phyloP scores from a whole-genome alignment of 2,329 filamentous ascomycete genomes.

The Sarocladium kiliense region DNA sequence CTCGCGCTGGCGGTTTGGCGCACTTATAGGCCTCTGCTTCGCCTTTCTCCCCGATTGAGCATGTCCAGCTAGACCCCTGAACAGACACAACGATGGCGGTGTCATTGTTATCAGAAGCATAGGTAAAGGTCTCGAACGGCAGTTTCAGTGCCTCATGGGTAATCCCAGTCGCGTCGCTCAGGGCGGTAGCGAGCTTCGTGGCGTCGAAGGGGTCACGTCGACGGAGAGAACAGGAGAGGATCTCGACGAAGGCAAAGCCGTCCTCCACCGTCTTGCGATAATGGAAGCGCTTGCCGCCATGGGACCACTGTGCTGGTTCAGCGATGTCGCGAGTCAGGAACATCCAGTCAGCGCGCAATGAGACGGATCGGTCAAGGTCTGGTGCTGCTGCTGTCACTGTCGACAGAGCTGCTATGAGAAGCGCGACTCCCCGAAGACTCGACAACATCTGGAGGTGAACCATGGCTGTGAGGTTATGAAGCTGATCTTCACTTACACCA shows the following conservation, averaged over 20 bases:
- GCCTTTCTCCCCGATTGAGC: conserved; percentile 9
- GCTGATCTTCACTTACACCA: too few relatives aligned
- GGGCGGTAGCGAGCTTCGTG: conserved; percentile 7
- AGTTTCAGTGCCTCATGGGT: conserved; percentile 8
- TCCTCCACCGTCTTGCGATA: conserved; percentile 11
- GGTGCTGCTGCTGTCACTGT: conserved; percentile 1
- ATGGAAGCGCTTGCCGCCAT: conserved; percentile 10
- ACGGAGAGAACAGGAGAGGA: conserved; percentile 10
- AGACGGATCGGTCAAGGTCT: conserved; percentile 10
- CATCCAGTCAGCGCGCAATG: conserved; percentile 10
- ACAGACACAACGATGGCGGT: conserved; percentile 9
- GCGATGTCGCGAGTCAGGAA: conserved; percentile 10
- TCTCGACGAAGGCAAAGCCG: conserved; percentile 10
- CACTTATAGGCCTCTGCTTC: conserved; percentile 7
- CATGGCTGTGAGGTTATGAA: too few relatives aligned
- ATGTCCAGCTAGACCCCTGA: conserved; percentile 8
- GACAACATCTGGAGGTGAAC: too few relatives aligned
- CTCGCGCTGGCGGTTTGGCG: background rate
- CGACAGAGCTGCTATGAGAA: too few relatives aligned
- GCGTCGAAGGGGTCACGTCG: conserved; percentile 10
- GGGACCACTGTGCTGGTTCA: conserved; percentile 10
- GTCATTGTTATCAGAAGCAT: conserved; percentile 8
- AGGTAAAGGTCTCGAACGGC: conserved; percentile 8
- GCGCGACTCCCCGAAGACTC: too few relatives aligned
- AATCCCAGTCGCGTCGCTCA: conserved; percentile 5